Percentiles rank a stretch among this genome's conserved stretches.
Conservation (phyloP, 371 early-diverging fungal genomes). For the Nematocida parisii region DNA sequence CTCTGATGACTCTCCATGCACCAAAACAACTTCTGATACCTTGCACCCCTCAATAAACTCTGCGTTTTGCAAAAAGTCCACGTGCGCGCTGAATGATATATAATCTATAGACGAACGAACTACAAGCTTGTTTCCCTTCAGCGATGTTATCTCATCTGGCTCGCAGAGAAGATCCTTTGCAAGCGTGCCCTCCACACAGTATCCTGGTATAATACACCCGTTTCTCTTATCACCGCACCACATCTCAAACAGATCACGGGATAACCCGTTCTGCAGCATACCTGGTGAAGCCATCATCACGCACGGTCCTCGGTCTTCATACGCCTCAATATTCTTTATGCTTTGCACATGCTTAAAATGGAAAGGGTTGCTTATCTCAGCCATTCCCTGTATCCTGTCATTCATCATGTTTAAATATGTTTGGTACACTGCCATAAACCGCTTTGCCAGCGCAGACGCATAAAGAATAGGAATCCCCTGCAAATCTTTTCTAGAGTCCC, state of each 20-base stretch:
- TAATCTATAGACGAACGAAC: constrained; percentile 86
- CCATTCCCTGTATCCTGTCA: constrained; percentile 83
- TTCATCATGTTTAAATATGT: constrained; percentile 99
- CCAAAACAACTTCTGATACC: constrained; percentile 88
- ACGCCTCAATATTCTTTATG: constrained; percentile 78
- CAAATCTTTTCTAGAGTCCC: constrained; percentile 83
- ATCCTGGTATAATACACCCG: constrained; percentile 93
- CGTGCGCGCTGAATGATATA: constrained; percentile 97
- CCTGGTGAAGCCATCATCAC: constrained; percentile 99
- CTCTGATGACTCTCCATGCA: constrained; percentile 95
- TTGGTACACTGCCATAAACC: constrained; percentile 95
- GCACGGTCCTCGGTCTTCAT: constrained; percentile 93
- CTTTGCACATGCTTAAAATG: constrained; percentile 90
- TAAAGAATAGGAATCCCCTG: constrained; percentile 94
- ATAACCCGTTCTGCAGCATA: constrained; percentile 97
- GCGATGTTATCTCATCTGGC: constrained; percentile 80
- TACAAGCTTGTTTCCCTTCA: constrained; percentile 83
- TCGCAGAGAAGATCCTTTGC: constrained; percentile 89
- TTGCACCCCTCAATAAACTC: constrained; percentile 92
- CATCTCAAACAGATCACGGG: constrained; percentile 89
- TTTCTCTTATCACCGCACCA: constrained; percentile 93
- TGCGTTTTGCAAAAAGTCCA: constrained; percentile 94
- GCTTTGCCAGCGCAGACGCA: constrained; percentile 89
- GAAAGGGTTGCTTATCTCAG: constrained; percentile 88
- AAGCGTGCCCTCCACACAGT: constrained; percentile 95